Conservation (phyloP, 805 yeast species). For the Nakazawaea anatomiae region DNA sequence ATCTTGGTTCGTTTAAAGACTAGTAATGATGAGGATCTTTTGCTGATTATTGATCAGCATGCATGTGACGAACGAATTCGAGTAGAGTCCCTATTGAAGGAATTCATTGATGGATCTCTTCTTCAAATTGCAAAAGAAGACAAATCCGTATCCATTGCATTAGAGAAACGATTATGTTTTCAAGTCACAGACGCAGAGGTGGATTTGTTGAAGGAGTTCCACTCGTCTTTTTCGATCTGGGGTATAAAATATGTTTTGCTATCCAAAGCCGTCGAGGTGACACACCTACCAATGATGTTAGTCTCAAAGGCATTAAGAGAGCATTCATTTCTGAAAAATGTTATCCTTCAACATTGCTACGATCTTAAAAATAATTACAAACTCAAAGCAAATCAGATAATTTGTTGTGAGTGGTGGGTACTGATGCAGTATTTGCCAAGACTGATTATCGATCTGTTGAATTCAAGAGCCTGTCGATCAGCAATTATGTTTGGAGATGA, state of each 20-base stretch:
- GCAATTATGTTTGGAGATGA: conserved; percentile 69
- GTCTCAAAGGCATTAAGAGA: conserved; percentile 23
- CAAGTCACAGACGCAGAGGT: conserved; percentile 24
- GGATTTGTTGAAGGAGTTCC: conserved; percentile 23
- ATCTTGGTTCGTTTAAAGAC: conserved; percentile 35
- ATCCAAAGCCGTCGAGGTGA: conserved; percentile 18
- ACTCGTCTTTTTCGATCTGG: conserved; percentile 32
- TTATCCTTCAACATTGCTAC: conserved; percentile 36
- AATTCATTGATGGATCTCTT: conserved; percentile 23
- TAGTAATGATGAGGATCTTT: conserved; percentile 4
- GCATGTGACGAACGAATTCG: conserved; percentile 76
- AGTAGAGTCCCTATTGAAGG: conserved; percentile 45
- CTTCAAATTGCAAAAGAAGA: too few relatives aligned
- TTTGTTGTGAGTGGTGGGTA: conserved; percentile 29
- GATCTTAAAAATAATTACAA: conserved; percentile 34
- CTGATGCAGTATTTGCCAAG: conserved; percentile 40
- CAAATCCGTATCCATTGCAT: not conserved
- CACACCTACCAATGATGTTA: conserved; percentile 41
- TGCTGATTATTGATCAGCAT: conserved; percentile 68
- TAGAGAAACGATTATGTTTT: conserved; percentile 12
- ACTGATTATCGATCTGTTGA: conserved; percentile 42
- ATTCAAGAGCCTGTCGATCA: conserved; percentile 59
- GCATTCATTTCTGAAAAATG: conserved; percentile 26
- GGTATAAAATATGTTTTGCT: conserved; percentile 27
- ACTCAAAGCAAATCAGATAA: conserved; percentile 1